Base-by-base conservation (phyloP, 2,329 filamentous ascomycete genomes). In the Scytalidium sp. region DNA sequence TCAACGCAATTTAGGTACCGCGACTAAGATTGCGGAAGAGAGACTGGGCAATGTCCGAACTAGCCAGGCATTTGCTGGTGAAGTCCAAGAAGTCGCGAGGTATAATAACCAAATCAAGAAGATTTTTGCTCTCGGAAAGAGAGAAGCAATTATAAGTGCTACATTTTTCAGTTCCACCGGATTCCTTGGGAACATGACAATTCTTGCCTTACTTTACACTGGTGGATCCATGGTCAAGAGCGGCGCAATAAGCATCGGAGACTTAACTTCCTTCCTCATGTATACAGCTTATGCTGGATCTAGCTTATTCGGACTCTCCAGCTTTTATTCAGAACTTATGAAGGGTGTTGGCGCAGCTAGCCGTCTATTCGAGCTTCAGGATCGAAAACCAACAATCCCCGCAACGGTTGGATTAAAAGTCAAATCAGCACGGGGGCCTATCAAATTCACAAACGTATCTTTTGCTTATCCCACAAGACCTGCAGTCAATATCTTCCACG, bases 291-390 rank as follows among this genome's bases (percentile, higher is more conserved):
- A 85, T 67, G 82, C 83, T 6, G 83, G 83, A 3, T 94, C 89
- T 44, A 96, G 90, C 69, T 81, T 99, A 56, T 96, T 97, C 60
- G 94, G 94, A 3, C 76, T 99, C 2, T 96, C 91, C 3, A 90
- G 89, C 50, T 99, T 99, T 72, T 99, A 97, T 70, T 96, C 92
- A 0, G 94, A 99, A 67, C 78, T 99, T 54, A 99, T 99, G 94
- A 99, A 99, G 70, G 95, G 95, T 40, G 93, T 96, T 3, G 94
- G 95, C 62, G 94, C 94, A 40, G 94, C 94, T n/a, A 96, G 88
- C 63, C 87, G 94, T 52, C 77, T 99, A 1, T 99, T 99, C 63
- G 94, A 99, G 65, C 80, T 99, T 5, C 92, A 97, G 66, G 94
- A 99, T 67, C 85, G 94, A 55, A 76, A 89, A 51, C 88, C 92